Base-by-base conservation (phyloP, 805 yeast species). In the Schwanniomyces pseudopolymorphus region DNA sequence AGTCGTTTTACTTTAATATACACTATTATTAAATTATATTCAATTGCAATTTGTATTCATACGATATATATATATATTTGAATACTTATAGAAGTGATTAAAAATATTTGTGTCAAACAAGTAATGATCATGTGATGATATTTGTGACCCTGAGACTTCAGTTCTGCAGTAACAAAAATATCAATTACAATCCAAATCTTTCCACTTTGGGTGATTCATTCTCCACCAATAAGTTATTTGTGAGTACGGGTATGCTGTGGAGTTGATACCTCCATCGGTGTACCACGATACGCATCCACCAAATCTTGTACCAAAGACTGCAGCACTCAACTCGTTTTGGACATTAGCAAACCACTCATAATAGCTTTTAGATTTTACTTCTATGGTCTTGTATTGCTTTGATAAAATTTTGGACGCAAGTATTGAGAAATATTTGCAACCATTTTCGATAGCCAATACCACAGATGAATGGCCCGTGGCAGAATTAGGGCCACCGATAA, bases 271-370 rank as follows among this genome's bases (percentile, higher is more conserved):
- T 17, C 49, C 57, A 27, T 52, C 45, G 1, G 65, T 20, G 45
- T 70, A 72, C 75, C 77, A 72, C n/a, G 73, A 61, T 10, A 53
- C 53, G 50, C 77, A 72, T 1, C 77, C 77, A 3, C 75, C 77
- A 46, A 65, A 67, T 3, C 51, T 46, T 7, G 69, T 56, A 2
- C 77, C 77, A 52, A 62, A 72, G 1, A 72, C 75, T 5, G 66
- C 51, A 39, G 48, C 53, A 33, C 42, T 45, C 48, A 70, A 61
- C 31, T 52, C 52, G 4, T 26, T 51, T 48, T 70, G 75, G 3
- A 57, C 50, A 5, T 46, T 54, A 5, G 49, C 48, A 45, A 61
- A 59, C 75, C 75, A 72, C 25, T 60, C 55, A 47, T 67, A 57
- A 50, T 70, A 70, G 11, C 58, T 65, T 17, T 57, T 53, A 14